phyloP scores from a whole-genome alignment of 208 protist genomes.

The Porcisia deanei region DNA sequence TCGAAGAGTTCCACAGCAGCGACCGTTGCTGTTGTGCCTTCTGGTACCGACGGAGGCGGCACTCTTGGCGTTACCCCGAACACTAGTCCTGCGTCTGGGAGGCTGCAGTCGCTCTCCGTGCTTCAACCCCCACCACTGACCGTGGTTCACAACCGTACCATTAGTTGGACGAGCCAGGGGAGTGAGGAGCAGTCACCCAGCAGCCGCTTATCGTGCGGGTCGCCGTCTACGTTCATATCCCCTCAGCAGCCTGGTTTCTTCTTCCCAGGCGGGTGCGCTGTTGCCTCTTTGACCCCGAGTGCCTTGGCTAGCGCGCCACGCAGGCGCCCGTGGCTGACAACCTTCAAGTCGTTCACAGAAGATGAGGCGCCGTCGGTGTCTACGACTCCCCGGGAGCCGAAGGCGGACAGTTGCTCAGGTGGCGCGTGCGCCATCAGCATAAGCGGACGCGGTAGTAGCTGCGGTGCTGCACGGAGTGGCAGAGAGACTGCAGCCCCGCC shows the following conservation, averaged over 20 bases:
- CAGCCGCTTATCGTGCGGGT: slow-evolving; percentile 28
- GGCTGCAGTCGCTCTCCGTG: slow-evolving; percentile 17
- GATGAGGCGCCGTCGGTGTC: slow-evolving; percentile 10
- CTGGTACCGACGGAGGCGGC: neutral
- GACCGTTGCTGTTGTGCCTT: neutral
- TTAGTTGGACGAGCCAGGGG: slow-evolving; percentile 19
- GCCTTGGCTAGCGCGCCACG: slow-evolving; percentile 3
- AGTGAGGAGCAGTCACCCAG: slow-evolving; percentile 19
- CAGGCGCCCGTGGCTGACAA: slow-evolving; percentile 18
- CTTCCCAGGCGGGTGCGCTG: neutral
- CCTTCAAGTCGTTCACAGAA: slow-evolving; percentile 25
- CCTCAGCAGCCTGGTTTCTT: slow-evolving; percentile 16
- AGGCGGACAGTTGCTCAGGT: neutral
- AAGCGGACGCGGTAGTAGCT: neutral
- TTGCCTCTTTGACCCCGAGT: neutral
- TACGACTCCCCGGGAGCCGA: slow-evolving; percentile 17
- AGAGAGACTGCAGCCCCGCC: neutral
- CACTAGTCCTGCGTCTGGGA: slow-evolving; percentile 8
- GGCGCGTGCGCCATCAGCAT: neutral
- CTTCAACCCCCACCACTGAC: neutral
- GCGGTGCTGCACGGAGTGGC: neutral
- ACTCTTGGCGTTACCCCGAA: slow-evolving; percentile 3
- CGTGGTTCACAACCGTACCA: slow-evolving; percentile 12
- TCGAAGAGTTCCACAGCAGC: neutral
- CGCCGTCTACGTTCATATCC: slow-evolving; percentile 14